Conservation (phyloP, 2,329 filamentous ascomycete genomes). For the Trichothecium sympodiale region DNA sequence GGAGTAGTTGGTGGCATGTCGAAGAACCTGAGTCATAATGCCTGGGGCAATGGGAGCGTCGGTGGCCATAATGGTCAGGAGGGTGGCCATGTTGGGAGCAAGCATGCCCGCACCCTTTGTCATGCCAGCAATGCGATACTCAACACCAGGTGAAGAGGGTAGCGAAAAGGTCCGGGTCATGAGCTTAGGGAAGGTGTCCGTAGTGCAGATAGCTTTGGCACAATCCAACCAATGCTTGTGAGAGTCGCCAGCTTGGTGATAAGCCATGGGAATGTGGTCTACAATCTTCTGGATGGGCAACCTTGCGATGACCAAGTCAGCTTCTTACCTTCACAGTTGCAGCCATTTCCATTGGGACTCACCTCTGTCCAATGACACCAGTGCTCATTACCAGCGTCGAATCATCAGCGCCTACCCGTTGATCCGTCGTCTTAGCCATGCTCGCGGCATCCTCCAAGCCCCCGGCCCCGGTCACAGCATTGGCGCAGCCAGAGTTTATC, state of each 20-base stretch:
- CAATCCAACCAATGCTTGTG: conserved; percentile 82
- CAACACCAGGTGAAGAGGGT: conserved; percentile 62
- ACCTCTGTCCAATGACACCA: conserved; percentile 91
- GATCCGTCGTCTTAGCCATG: conserved; percentile 74
- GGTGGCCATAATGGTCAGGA: conserved; percentile 84
- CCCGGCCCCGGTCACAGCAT: conserved; percentile 87
- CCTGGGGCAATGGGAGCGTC: conserved; percentile 68
- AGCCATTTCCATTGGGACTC: too few species aligned
- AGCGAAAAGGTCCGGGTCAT: conserved; percentile 75
- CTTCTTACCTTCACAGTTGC: too few species aligned
- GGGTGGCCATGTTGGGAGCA: conserved; percentile 96
- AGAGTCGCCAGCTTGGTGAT: conserved; percentile 57
- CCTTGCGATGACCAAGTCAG: conserved; percentile 26
- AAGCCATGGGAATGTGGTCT: conserved; percentile 66
- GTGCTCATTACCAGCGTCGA: conserved; percentile 95
- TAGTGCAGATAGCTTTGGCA: conserved; percentile 91
- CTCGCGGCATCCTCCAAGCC: conserved; percentile 77
- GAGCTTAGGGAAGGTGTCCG: conserved; percentile 96
- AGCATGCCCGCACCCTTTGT: conserved; percentile 99
- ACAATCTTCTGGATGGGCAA: conserved; percentile 88
- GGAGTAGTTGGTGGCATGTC: conserved; percentile 64
- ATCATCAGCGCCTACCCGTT: conserved; percentile 36
- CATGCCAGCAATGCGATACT: conserved; percentile 85
- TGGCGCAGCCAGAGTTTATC: conserved; percentile 92
- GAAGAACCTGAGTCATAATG: conserved; percentile 60